These are phyloP conservation scores for Murraya paniculata DNA, from an alignment of 345 rosid species.

Conservation along the genomic window DNA sequence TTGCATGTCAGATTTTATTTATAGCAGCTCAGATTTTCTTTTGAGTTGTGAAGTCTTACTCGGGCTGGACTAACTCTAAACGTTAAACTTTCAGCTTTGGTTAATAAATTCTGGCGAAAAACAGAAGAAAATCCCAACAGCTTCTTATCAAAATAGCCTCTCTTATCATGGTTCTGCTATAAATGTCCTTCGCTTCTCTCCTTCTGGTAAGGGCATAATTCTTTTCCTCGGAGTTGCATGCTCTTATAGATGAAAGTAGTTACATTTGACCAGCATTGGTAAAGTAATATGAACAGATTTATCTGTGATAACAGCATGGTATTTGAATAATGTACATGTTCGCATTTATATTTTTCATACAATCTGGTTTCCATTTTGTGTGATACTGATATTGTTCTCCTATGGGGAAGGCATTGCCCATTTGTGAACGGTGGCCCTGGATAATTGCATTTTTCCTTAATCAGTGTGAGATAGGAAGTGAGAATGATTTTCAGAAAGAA, in stretches of 20 bases:
- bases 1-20: not conserved
- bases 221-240: not conserved
- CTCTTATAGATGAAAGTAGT: not conserved
- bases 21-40: not conserved
- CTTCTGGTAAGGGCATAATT: slow-evolving; percentile 50
- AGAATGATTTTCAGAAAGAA: not conserved
- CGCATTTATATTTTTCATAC: not conserved
- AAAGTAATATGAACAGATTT: not conserved
- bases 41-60: not conserved
- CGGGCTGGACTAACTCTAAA: not conserved
- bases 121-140: slow-evolving; percentile 66
- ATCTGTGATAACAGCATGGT: not conserved
- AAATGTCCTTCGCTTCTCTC: slow-evolving; percentile 80
- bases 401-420: not conserved
- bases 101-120: slow-evolving; percentile 46
- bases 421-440: not conserved
- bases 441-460: not conserved
- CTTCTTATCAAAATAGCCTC: slow-evolving; percentile 72
- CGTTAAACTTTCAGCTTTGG: slow-evolving; percentile 61
- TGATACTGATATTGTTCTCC: not conserved
- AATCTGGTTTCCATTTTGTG: not conserved
- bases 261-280: not conserved
- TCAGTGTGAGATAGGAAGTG: not conserved
- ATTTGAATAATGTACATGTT: not conserved
- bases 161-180: slow-evolving; percentile 79